Evolutionary conservation across 2,329 filamentous ascomycete genomes (phyloP), one percentile per base, ranked within the genome.

Genomic region (Alternaria atra): DNA sequence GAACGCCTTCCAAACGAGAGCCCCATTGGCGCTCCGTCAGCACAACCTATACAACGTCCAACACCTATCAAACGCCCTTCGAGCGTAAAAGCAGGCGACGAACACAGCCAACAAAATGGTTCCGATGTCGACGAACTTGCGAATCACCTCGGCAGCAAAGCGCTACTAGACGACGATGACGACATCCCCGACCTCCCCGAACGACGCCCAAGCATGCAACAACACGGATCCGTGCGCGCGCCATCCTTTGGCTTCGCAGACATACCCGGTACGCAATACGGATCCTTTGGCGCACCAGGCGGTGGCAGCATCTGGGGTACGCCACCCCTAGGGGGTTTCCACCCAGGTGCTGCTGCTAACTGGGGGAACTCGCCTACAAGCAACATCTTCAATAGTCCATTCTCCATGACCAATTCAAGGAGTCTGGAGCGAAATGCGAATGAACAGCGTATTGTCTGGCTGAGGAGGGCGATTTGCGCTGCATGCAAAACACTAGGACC

Each of bases 61-160:
- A 88, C 91, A 25, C 94, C 94, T 1, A 97, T 98, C 65, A 92
- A 94, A 64, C 87, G 93, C 34, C 94, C 95, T 0, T 89, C 90
- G 15, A 97, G 93, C 76, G 87, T 85, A 9, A 84, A 84, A 63
- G 85, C 86, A 30, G 82, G 82, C 55, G 84, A 84, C 42, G 80
- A 82, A 20, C 73, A 76, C 60, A 76, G 75, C 42, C 74, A 65
- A 47, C 72, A 55, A 25, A 25, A 13, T 4, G 71, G 61, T 3
- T 83, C 84, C 27, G 89, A 90, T 57, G 82, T 93, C 20, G 92
- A 94, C 56, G 87, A 92, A 50, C 81, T 91, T 55, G 90, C 89
- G 64, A 87, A 90, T 62, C 93, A 95, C 70, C 84, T 99, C 27
- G 95, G 95, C 12, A 98, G 94, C 78, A 94, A 93, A 70, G 95